phyloP scores from a whole-genome alignment of 768 basidiomycete genomes.

The Boletus speciosus region DNA sequence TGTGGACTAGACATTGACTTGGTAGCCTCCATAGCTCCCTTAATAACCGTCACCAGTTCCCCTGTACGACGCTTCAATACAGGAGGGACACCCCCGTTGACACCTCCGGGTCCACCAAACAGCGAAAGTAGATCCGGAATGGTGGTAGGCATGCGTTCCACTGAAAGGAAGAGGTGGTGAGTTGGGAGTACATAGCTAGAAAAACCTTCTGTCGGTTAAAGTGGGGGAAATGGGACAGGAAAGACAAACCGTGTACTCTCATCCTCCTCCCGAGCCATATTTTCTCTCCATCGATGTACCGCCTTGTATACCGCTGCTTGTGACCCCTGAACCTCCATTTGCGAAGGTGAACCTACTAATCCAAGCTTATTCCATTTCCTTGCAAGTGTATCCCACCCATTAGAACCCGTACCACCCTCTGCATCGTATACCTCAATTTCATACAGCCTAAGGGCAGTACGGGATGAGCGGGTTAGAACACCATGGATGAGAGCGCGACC shows the following conservation, averaged over 20 bases:
- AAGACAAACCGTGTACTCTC: conserved; percentile 70
- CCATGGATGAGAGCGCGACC: conserved; percentile 49
- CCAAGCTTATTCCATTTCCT: conserved; percentile 77
- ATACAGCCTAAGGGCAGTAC: conserved; percentile 73
- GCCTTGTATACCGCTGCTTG: conserved; percentile 64
- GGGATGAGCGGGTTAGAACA: conserved; percentile 68
- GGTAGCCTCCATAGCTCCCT: conserved; percentile 38
- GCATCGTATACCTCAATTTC: conserved; percentile 68
- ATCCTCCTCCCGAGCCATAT: conserved; percentile 74
- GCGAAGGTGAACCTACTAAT: conserved; percentile 27
- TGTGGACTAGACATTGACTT: background rate
- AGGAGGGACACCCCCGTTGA: conserved; percentile 46
- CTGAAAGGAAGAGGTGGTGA: conserved; percentile 67
- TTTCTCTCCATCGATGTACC: conserved; percentile 83
- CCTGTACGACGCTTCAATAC: conserved; percentile 57
- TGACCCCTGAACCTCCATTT: conserved; percentile 34
- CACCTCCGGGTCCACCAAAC: conserved; percentile 37
- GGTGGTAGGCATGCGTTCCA: conserved; percentile 67
- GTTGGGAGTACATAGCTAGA: conserved; percentile 71
- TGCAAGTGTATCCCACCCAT: conserved; percentile 76
- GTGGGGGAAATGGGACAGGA: background rate
- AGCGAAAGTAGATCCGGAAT: conserved; percentile 57
- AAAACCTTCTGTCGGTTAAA: background rate
- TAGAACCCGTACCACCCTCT: conserved; percentile 57
- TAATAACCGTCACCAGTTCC: conserved; percentile 65